Conservation (phyloP, 2,329 filamentous ascomycete genomes). For the Neofusicoccum laricinum region DNA sequence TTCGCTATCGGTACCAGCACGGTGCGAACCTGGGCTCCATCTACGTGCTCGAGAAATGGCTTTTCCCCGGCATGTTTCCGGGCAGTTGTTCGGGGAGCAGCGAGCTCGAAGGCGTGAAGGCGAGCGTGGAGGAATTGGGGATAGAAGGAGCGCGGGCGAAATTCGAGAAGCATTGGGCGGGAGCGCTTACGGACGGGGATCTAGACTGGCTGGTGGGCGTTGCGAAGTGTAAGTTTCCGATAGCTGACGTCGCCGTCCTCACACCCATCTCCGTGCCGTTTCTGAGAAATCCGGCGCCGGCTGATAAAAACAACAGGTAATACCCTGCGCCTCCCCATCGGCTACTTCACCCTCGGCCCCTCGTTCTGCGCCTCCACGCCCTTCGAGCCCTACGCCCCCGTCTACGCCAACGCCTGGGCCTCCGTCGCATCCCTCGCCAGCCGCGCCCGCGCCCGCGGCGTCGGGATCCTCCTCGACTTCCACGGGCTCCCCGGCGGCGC, state of each 20-base stretch:
- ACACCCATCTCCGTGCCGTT: too few species aligned
- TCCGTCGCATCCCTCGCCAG: slow-evolving; percentile 48
- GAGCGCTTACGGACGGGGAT: slow-evolving; percentile 50
- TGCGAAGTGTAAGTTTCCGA: slow-evolving; percentile 43
- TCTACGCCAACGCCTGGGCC: slow-evolving; percentile 55
- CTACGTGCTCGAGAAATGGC: slow-evolving; percentile 61
- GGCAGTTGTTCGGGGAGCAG: slow-evolving; percentile 37
- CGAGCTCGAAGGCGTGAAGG: slow-evolving; percentile 53
- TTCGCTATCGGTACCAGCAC: slow-evolving; percentile 59
- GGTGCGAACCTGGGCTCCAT: slow-evolving; percentile 58
- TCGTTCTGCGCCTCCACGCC: slow-evolving; percentile 50
- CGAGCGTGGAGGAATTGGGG: slow-evolving; percentile 47
- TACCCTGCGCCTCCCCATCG: slow-evolving; percentile 58
- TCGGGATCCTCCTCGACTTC: slow-evolving; percentile 58
- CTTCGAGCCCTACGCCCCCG: slow-evolving; percentile 47
- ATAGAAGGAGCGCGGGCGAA: slow-evolving; percentile 47
- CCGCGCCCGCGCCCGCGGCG: slow-evolving; percentile 46
- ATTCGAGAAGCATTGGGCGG: slow-evolving; percentile 55
- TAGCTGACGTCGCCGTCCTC: too few species aligned
- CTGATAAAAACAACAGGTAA: slow-evolving; percentile 34
- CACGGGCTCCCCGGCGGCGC: slow-evolving; percentile 59
- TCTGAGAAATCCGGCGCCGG: background rate
- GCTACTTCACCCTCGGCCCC: slow-evolving; percentile 56
- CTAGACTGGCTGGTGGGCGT: slow-evolving; percentile 52
- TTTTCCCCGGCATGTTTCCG: slow-evolving; percentile 51